Percentiles rank a stretch among this genome's conserved stretches.
phyloP scores from a whole-genome alignment of 176 grass and related monocot species.

The Stipa capillata region DNA sequence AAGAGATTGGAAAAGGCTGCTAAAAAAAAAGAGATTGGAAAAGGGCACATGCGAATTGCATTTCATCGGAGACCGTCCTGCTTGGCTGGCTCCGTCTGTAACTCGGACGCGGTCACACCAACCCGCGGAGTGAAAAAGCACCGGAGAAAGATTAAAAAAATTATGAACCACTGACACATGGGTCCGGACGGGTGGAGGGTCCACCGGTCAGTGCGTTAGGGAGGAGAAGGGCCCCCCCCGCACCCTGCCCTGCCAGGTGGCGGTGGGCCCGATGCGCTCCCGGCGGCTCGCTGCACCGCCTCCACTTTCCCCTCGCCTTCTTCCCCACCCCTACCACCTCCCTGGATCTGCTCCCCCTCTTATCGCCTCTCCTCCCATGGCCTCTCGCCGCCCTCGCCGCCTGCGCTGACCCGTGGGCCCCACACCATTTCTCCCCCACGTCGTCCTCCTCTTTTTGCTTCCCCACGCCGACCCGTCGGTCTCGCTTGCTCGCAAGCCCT shows the following conservation, averaged over 20 bases:
- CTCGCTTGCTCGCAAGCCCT: conserved; percentile 4
- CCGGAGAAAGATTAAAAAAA: no score
- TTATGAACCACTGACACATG: not conserved
- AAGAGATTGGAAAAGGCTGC: no score
- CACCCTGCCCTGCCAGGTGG: not conserved
- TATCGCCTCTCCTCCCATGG: not conserved
- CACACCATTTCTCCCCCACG: not conserved
- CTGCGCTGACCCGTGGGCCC: conserved; percentile 22
- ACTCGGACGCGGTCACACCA: not conserved
- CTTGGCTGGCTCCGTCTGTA: no score
- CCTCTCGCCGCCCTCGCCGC: not conserved
- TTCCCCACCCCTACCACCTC: not conserved
- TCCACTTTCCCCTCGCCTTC: conserved; percentile 16
- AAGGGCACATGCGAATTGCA: not conserved
- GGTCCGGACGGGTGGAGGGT: not conserved
- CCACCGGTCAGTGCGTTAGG: not conserved
- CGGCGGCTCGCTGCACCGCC: not conserved
- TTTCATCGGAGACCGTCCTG: not conserved
- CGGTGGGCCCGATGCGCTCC: not conserved
- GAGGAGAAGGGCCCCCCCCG: not conserved
- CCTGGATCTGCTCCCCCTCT: not conserved
- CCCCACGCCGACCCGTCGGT: not conserved
- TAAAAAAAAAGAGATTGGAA: not conserved
- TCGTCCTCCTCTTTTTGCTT: not conserved
- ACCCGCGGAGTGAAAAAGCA: not conserved